phyloP scores from a whole-genome alignment of 2,329 filamentous ascomycete genomes.

The Phialophora tarda region DNA sequence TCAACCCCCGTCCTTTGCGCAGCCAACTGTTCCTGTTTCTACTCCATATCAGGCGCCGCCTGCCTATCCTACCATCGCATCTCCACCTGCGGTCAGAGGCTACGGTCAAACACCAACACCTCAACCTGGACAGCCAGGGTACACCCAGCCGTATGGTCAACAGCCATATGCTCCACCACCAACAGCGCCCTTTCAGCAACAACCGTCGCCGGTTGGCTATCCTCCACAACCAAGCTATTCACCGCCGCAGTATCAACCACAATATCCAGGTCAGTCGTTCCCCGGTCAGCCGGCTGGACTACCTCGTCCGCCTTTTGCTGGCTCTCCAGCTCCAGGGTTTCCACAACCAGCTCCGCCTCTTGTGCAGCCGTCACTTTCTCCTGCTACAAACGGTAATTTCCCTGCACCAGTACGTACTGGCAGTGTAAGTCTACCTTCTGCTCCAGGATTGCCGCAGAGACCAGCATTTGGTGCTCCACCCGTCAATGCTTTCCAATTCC shows the following conservation, averaged over 20 bases:
- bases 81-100: slow-evolving; percentile 23
- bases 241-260: slow-evolving; percentile 40
- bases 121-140: slow-evolving; percentile 34
- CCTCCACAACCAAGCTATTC: slow-evolving; percentile 44
- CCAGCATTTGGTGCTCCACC: slow-evolving; percentile 62
- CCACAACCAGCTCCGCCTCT: slow-evolving; percentile 51
- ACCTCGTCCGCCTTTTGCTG: slow-evolving; percentile 48
- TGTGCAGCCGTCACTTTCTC: slow-evolving; percentile 47
- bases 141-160: slow-evolving; percentile 30
- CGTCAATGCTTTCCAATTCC: slow-evolving; percentile 60
- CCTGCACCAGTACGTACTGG: slow-evolving; percentile 51
- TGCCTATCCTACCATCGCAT: slow-evolving; percentile 24
- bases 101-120: slow-evolving; percentile 41
- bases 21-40: slow-evolving; percentile 27
- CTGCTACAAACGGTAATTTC: slow-evolving; percentile 38
- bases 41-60: slow-evolving; percentile 29
- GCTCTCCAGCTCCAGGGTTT: slow-evolving; percentile 50
- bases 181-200: slow-evolving; percentile 36
- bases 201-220: slow-evolving; percentile 31
- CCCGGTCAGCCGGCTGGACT: slow-evolving; percentile 43
- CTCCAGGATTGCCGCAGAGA: slow-evolving; percentile 65
- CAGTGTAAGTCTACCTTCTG: slow-evolving; percentile 61
- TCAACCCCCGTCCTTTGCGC: slow-evolving; percentile 35
- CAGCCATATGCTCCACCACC: slow-evolving; percentile 28
- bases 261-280: slow-evolving; percentile 47